Evolutionary conservation across 2,329 filamentous ascomycete species (phyloP).

Genomic region (Eutypella sp.): DNA sequence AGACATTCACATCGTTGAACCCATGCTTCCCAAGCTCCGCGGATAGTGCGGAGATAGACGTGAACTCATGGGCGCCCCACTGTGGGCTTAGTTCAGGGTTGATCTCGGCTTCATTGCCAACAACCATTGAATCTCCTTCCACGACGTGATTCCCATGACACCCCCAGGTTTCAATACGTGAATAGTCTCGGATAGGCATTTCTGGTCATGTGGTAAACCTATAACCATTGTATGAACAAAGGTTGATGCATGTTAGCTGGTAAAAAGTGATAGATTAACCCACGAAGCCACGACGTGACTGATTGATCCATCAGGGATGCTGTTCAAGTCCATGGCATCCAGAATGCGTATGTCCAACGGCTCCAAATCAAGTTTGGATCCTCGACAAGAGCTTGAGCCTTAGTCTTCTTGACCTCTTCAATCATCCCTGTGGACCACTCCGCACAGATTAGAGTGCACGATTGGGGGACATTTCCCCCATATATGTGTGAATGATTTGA

Average conservation of each 20-base stretch:
- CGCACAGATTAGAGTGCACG: not conserved
- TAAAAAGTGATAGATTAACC: not conserved
- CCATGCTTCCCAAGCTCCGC: not conserved
- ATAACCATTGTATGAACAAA: not conserved
- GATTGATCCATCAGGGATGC: slow-evolving; percentile 1
- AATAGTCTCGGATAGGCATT: not conserved
- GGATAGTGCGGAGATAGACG: not conserved
- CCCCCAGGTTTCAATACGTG: not conserved
- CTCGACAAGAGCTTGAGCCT: not conserved
- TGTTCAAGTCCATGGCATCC: slow-evolving; percentile 4
- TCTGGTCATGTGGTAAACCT: not conserved
- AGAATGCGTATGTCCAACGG: not conserved
- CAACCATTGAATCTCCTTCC: not conserved
- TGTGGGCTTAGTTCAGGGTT: not conserved
- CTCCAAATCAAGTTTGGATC: slow-evolving; percentile 1
- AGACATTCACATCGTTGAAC: not conserved
- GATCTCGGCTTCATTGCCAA: not conserved
- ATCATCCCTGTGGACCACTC: slow-evolving; percentile 2
- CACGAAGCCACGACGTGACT: slow-evolving; percentile 1
- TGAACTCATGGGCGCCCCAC: not conserved
- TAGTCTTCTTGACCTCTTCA: slow-evolving; percentile 3
- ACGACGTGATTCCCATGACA: not conserved
- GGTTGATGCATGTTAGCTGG: not conserved
- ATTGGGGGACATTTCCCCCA: not conserved
- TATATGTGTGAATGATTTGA: slow-evolving; percentile 1